phyloP scores from a whole-genome alignment of 306 rosid species.

The Cucumis hystrix region DNA sequence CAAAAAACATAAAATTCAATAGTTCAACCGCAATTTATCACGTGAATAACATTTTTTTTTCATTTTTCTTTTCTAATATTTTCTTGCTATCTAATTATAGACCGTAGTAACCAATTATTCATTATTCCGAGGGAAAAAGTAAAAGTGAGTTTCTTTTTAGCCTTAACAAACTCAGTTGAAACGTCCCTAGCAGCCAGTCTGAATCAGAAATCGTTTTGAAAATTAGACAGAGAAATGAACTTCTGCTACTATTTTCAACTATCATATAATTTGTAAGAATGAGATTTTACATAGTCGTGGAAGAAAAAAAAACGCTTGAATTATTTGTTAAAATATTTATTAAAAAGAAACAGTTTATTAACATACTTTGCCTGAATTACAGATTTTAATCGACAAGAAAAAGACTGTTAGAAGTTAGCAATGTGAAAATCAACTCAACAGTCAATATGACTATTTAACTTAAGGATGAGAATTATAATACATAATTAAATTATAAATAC shows the following conservation, averaged over 20 bases:
- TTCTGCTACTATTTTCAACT: background rate
- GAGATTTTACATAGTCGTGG: background rate
- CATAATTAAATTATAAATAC: background rate
- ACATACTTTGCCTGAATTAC: background rate
- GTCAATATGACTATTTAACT: background rate
- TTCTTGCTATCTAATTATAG: no score
- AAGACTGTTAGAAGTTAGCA: background rate
- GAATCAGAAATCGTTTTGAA: background rate
- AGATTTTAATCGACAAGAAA: background rate
- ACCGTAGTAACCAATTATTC: no score
- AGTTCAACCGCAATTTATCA: no score
- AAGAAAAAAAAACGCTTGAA: background rate
- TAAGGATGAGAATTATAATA: background rate
- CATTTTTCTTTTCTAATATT: no score
- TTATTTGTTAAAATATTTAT: background rate
- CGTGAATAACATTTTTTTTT: no score
- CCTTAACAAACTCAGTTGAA: background rate
- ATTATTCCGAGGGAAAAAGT: background rate
- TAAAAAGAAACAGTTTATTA: background rate
- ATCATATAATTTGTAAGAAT: background rate
- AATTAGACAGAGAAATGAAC: background rate
- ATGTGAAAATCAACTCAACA: background rate
- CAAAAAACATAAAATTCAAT: no score
- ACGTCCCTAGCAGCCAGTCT: background rate
- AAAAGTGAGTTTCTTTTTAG: background rate